phyloP scores from a whole-genome alignment of 2,329 filamentous ascomycete genomes.

The Microthyrium microscopicum region DNA sequence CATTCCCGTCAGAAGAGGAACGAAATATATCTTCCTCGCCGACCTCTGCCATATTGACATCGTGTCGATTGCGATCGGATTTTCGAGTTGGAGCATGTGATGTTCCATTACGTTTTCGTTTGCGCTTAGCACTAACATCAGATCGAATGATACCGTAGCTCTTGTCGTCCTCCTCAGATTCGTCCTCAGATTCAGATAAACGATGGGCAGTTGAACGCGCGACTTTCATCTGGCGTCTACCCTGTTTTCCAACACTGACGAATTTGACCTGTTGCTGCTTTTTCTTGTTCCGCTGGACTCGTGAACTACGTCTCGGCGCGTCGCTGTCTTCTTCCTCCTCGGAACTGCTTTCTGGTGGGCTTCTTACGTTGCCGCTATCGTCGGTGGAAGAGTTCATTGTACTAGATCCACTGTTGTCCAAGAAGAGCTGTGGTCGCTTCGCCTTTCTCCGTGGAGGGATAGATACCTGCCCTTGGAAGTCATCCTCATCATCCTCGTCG shows the following conservation, averaged over 20 bases:
- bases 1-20: conserved; percentile 25
- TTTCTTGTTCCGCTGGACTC: background rate
- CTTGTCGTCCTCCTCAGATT: background rate
- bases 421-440: too few relatives aligned
- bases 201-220: background rate
- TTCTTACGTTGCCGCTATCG: too few relatives aligned
- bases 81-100: conserved; percentile 20
- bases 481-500: too few relatives aligned
- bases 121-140: too few relatives aligned
- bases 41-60: conserved; percentile 35
- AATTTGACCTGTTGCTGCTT: background rate
- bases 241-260: conserved; percentile 1
- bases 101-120: conserved; percentile 9
- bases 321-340: background rate
- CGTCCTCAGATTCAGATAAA: conserved; percentile 1
- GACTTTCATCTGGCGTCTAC: background rate
- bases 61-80: conserved; percentile 29
- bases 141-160: background rate
- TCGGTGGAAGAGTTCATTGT: too few relatives aligned
- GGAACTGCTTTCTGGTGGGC: too few relatives aligned
- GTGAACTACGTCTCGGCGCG: background rate
- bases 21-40: conserved; percentile 41
- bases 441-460: too few relatives aligned
- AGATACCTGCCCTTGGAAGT: too few relatives aligned
- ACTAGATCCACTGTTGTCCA: too few relatives aligned